phyloP scores from a whole-genome alignment of 208 protist genomes.

The Leishmania guyanensis region DNA sequence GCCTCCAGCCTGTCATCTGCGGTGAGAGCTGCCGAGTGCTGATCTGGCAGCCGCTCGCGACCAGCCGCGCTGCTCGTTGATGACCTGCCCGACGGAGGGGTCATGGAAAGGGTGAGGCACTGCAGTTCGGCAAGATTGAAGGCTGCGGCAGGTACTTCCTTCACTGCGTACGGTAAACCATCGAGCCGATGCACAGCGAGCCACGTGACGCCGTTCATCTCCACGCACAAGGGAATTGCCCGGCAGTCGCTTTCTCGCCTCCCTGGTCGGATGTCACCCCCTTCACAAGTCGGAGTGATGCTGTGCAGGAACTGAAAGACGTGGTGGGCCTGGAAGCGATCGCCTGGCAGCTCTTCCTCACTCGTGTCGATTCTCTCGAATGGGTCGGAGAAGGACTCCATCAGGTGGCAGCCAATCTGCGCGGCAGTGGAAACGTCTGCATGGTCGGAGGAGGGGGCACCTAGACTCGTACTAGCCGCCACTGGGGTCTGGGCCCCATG shows the following conservation, averaged over 20 bases:
- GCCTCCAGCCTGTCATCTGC: constrained; percentile 24
- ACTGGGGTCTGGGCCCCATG: neutral
- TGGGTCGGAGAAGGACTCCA: constrained; percentile 1
- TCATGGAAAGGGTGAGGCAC: constrained; percentile 16
- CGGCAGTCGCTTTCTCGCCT: neutral
- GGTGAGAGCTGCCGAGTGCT: neutral
- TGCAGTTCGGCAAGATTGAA: constrained; percentile 26
- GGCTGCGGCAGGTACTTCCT: constrained; percentile 47
- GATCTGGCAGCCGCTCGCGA: neutral
- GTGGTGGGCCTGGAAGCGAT: constrained; percentile 63
- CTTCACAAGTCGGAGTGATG: constrained; percentile 1
- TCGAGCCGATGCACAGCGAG: constrained; percentile 53
- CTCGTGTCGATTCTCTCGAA: constrained; percentile 8
- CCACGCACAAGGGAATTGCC: constrained; percentile 32
- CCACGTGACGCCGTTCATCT: constrained; percentile 68
- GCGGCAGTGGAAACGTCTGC: neutral
- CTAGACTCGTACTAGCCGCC: neutral
- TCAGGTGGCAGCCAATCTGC: neutral
- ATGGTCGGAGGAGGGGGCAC: neutral
- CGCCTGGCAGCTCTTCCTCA: constrained; percentile 42
- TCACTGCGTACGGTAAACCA: constrained; percentile 65
- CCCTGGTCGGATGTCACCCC: constrained; percentile 18
- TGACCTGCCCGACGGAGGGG: neutral
- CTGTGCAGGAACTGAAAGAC: constrained; percentile 63
- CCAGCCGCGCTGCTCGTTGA: too few relatives aligned